These are phyloP conservation scores for Chalciporus sp. DNA, from an alignment of 1,284 basidiomycete genomes.

Conservation along the genomic window DNA sequence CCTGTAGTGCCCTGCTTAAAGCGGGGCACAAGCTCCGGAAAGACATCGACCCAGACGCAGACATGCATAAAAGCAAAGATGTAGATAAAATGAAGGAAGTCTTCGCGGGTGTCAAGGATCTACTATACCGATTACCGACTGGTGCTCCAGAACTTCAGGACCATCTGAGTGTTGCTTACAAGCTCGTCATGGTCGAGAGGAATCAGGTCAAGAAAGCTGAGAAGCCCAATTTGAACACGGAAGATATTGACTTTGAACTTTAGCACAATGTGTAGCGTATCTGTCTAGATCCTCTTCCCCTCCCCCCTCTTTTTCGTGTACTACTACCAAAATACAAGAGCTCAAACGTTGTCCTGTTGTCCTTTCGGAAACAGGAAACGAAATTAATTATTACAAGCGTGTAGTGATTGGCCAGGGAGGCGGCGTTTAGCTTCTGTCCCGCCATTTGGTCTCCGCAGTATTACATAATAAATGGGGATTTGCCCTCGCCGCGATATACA, in stretches of 20 bases:
- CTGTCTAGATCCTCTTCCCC: too few species aligned
- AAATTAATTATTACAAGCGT: too few species aligned
- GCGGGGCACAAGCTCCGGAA: constrained; percentile 25
- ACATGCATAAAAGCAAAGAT: constrained; percentile 25
- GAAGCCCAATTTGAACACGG: constrained; percentile 29
- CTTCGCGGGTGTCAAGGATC: constrained; percentile 28
- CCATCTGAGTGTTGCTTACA: constrained; percentile 35
- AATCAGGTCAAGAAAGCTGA: constrained; percentile 13
- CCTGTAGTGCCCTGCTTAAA: constrained; percentile 27
- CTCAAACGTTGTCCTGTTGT: too few species aligned
- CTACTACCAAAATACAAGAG: neutral
- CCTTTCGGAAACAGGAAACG: too few species aligned
- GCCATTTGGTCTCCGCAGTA: constrained; percentile 26
- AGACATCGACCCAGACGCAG: constrained; percentile 30
- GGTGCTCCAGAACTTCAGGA: constrained; percentile 22
- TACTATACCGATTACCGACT: constrained; percentile 27
- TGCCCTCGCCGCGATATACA: neutral
- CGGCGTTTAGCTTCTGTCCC: too few species aligned
- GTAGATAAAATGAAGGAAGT: constrained; percentile 22
- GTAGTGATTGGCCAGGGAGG: too few species aligned
- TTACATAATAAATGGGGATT: constrained; percentile 17
- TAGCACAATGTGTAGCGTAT: neutral
- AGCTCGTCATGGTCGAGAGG: constrained; percentile 32
- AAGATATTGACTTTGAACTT: constrained; percentile 47
- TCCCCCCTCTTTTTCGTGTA: too few species aligned